These are phyloP conservation scores for Aspergillus saccharolyticus DNA, from an alignment of 495 filamentous ascomycete genomes.

Conservation along the genomic window DNA sequence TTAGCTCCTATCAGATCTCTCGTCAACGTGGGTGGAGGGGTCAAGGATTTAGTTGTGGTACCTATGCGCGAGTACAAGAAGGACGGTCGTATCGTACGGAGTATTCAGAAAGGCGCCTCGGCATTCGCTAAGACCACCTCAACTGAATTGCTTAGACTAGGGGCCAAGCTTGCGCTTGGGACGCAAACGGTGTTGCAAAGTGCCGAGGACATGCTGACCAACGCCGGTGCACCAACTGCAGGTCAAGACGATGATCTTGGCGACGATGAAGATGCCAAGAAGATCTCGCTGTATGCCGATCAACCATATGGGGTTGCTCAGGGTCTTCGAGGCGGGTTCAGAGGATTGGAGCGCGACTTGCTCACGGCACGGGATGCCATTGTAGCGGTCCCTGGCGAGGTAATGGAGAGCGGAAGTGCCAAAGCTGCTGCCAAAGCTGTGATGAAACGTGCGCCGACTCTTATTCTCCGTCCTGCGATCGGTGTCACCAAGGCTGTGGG, in stretches of 20 bases:
- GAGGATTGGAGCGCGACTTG: conserved; percentile 80
- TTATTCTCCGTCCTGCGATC: conserved; percentile 85
- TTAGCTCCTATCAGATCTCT: conserved; percentile 84
- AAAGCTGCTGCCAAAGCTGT: conserved; percentile 79
- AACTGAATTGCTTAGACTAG: conserved; percentile 83
- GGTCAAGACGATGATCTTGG: conserved; percentile 53
- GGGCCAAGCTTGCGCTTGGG: conserved; percentile 91
- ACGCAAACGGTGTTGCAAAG: conserved; percentile 87
- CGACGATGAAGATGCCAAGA: conserved; percentile 62
- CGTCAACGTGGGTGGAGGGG: conserved; percentile 82
- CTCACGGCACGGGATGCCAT: conserved; percentile 81
- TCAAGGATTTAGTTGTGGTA: conserved; percentile 79
- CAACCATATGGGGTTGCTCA: conserved; percentile 84
- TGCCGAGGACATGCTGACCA: conserved; percentile 72
- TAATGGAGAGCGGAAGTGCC: conserved; percentile 79
- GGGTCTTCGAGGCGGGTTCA: conserved; percentile 75
- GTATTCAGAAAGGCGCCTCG: conserved; percentile 81
- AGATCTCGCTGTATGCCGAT: conserved; percentile 85
- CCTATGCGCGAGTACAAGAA: conserved; percentile 91
- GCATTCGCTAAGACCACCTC: conserved; percentile 91
- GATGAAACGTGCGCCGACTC: conserved; percentile 75
- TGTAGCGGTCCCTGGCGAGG: conserved; percentile 87
- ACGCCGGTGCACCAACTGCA: conserved; percentile 25
- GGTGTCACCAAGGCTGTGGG: conserved; percentile 87
- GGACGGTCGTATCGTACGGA: conserved; percentile 86